Conservation (phyloP, 2,329 filamentous ascomycete genomes). For the Xylariaceae sp. region DNA sequence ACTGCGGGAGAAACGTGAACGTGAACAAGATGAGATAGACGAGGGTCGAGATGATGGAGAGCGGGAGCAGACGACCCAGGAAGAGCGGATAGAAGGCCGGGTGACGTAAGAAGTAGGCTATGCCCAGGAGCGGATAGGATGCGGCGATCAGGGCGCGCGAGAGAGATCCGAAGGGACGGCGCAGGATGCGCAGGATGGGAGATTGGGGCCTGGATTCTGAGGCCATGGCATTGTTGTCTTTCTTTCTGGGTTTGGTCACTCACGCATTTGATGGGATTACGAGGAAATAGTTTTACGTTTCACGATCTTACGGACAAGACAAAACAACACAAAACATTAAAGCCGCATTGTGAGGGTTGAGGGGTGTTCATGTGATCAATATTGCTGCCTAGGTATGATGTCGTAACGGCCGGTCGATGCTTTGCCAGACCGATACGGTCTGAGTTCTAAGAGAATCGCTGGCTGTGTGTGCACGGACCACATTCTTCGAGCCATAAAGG, state of each 20-base stretch:
- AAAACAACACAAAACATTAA: not conserved
- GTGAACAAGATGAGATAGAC: slow-evolving; percentile 83
- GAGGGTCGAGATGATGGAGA: slow-evolving; percentile 74
- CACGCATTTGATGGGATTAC: not conserved
- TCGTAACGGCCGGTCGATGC: not conserved
- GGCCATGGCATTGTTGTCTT: slow-evolving; percentile 20
- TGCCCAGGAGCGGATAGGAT: slow-evolving; percentile 61
- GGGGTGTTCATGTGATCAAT: not conserved
- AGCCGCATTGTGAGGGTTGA: not conserved
- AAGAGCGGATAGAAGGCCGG: slow-evolving; percentile 80
- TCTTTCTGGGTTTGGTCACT: not conserved
- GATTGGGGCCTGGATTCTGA: slow-evolving; percentile 18
- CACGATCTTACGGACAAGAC: not conserved
- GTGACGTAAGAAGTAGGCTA: slow-evolving; percentile 74
- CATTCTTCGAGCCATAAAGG: not conserved
- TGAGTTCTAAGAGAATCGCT: not conserved
- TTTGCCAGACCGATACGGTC: not conserved
- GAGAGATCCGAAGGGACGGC: slow-evolving; percentile 40
- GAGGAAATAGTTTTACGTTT: not conserved
- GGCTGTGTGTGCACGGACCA: not conserved
- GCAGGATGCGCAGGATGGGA: slow-evolving; percentile 24
- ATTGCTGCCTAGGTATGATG: not conserved
- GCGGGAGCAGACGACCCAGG: slow-evolving; percentile 68
- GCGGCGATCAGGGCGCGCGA: slow-evolving; percentile 42
- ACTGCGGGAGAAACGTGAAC: slow-evolving; percentile 83